Evolutionary conservation across 805 yeast genomes (phyloP).

Genomic region (Candida golubevii): DNA sequence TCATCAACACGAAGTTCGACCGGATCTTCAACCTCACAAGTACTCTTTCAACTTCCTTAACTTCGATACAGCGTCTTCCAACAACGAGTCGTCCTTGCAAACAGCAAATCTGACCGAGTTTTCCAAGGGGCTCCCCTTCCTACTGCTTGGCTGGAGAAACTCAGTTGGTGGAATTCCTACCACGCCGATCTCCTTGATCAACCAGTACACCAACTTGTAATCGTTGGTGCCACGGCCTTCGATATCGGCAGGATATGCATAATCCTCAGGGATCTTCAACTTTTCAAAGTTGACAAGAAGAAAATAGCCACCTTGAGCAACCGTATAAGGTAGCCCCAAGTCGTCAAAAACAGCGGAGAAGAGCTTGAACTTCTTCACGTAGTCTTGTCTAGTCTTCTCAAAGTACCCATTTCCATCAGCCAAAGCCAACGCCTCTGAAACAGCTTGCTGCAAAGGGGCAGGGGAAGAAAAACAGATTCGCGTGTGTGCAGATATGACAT

Average conservation of each 20-base stretch:
- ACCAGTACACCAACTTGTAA: constrained; percentile 88
- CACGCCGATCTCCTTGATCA: constrained; percentile 86
- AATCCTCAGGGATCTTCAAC: constrained; percentile 72
- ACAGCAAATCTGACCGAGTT: constrained; percentile 90
- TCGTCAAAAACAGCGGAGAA: constrained; percentile 80
- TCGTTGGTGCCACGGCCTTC: constrained; percentile 65
- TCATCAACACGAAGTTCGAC: not conserved
- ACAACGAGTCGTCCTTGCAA: constrained; percentile 82
- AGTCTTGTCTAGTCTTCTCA: constrained; percentile 61
- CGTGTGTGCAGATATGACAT: constrained; percentile 85
- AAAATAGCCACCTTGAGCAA: constrained; percentile 92
- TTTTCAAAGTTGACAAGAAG: constrained; percentile 82
- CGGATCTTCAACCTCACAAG: constrained; percentile 15
- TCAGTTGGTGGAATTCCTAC: constrained; percentile 98
- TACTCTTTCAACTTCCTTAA: constrained; percentile 67
- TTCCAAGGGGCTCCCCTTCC: constrained; percentile 65
- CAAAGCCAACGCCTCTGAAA: constrained; percentile 66
- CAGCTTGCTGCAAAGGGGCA: constrained; percentile 89
- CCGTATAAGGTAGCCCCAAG: constrained; percentile 81
- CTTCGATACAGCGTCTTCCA: constrained; percentile 78
- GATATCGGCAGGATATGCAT: constrained; percentile 68
- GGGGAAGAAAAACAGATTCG: constrained; percentile 91
- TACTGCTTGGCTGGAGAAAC: constrained; percentile 66
- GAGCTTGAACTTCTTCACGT: constrained; percentile 66
- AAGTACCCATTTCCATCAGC: constrained; percentile 67